Percentiles rank a stretch among this genome's conserved stretches.
Evolutionary conservation across 352 stramenopile species (phyloP).

Genomic region (Albugo candida): DNA sequence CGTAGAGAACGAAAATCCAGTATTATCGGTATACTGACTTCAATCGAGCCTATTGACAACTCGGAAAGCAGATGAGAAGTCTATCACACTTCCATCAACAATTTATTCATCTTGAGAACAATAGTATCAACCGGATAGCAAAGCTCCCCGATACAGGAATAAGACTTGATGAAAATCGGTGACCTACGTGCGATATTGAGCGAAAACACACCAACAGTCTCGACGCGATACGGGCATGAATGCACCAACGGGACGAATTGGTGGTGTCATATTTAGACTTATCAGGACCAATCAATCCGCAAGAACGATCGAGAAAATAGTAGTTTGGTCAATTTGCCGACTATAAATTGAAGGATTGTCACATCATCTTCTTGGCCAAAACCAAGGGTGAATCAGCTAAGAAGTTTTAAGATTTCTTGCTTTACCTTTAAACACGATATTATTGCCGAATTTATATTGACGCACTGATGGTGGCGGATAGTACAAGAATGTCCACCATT

Average conservation of each 20-base stretch:
- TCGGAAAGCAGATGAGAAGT: background rate
- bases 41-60: too few species aligned
- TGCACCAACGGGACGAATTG: background rate
- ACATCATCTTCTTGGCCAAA: background rate
- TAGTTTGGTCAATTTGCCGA: slow-evolving; percentile 1
- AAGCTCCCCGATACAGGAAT: background rate
- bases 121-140: background rate
- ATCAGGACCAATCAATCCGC: background rate
- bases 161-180: background rate
- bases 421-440: background rate
- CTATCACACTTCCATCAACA: background rate
- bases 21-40: too few species aligned
- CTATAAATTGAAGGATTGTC: background rate
- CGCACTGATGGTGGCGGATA: background rate
- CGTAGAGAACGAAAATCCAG: too few species aligned
- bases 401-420: background rate
- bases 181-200: background rate
- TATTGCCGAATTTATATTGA: background rate
- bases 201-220: background rate
- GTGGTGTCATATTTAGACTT: background rate
- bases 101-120: background rate
- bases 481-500: background rate
- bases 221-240: background rate
- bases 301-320: background rate
- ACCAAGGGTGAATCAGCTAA: background rate